These are phyloP conservation scores for Triadica sebifera DNA, from an alignment of 345 rosid species.

Conservation along the genomic window DNA sequence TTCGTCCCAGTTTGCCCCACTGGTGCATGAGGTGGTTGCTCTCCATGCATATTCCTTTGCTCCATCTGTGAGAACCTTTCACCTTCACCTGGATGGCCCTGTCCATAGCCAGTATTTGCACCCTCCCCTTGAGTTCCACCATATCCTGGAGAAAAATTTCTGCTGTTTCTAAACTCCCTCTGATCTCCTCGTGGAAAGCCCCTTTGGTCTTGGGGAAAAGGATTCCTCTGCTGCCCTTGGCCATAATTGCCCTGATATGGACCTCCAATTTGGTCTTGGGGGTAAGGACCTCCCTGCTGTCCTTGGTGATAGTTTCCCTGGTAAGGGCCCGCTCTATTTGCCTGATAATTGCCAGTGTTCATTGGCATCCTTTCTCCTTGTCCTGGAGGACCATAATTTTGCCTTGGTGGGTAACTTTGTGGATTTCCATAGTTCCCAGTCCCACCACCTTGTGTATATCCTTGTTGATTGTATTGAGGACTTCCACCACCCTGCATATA, in stretches of 20 bases:
- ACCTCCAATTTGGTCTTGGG: constrained; percentile 41
- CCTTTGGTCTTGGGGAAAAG: constrained; percentile 39
- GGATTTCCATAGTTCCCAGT: constrained; percentile 38
- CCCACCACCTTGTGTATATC: constrained; percentile 45
- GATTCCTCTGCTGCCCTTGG: constrained; percentile 45
- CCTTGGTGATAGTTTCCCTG: constrained; percentile 44
- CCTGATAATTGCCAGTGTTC: constrained; percentile 37
- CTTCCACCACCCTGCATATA: constrained; percentile 42
- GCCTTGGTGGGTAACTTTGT: constrained; percentile 44
- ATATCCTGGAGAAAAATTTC: constrained; percentile 33
- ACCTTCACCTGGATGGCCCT: constrained; percentile 20
- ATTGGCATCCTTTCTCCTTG: constrained; percentile 41
- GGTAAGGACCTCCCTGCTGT: constrained; percentile 38
- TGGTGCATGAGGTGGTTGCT: constrained; percentile 37
- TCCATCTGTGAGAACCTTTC: constrained; percentile 41
- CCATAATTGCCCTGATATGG: constrained; percentile 35
- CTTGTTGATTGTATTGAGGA: constrained; percentile 35
- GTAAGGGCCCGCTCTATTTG: constrained; percentile 31
- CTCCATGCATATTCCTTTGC: constrained; percentile 45
- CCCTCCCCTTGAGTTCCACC: constrained; percentile 41
- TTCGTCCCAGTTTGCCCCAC: constrained; percentile 40
- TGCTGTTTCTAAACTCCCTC: constrained; percentile 22
- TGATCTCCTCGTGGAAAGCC: constrained; percentile 38
- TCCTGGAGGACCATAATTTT: constrained; percentile 28
- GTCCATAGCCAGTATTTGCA: constrained; percentile 26